phyloP scores from a whole-genome alignment of 345 rosid genomes.

The Eucalyptus erythrocorys region DNA sequence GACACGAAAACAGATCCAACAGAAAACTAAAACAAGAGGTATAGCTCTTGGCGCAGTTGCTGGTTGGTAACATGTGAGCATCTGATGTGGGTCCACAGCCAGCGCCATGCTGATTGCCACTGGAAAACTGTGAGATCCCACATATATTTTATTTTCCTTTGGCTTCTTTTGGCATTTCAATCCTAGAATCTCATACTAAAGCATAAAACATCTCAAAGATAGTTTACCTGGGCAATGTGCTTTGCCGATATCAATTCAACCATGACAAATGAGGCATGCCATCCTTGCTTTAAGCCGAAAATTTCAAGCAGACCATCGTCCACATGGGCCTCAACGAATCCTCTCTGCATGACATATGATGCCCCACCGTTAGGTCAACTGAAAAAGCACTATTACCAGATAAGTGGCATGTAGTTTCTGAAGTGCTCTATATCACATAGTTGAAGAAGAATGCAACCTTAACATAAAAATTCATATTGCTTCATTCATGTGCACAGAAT shows the following conservation, averaged over 20 bases:
- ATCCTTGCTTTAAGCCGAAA: conserved; percentile 93
- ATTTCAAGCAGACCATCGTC: conserved; percentile 95
- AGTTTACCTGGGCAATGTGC: conserved; percentile 87
- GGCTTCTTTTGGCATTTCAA: not conserved
- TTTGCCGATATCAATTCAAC: conserved; percentile 98
- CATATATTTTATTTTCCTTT: not conserved
- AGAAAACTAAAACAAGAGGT: not conserved
- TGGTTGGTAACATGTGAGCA: not conserved
- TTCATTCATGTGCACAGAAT: not conserved
- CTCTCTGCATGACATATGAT: conserved; percentile 34
- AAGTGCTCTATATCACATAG: not conserved
- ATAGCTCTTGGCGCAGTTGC: not conserved
- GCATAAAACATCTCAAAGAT: not conserved
- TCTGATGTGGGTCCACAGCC: not conserved
- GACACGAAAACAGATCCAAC: not conserved
- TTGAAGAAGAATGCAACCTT: not conserved
- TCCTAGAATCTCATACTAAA: not conserved
- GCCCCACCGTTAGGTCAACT: not conserved
- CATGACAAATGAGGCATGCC: conserved; percentile 99
- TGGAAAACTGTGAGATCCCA: not conserved
- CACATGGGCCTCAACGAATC: conserved; percentile 89
- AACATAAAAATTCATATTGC: not conserved
- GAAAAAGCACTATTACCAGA: not conserved
- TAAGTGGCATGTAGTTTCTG: not conserved
- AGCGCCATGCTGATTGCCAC: not conserved